A percentile compares a stretch with the other conserved stretches of the same genome.
These are phyloP conservation scores for Sclerotinia glacialis DNA, from an alignment of 2,329 filamentous ascomycete genomes.

Conservation along the genomic window DNA sequence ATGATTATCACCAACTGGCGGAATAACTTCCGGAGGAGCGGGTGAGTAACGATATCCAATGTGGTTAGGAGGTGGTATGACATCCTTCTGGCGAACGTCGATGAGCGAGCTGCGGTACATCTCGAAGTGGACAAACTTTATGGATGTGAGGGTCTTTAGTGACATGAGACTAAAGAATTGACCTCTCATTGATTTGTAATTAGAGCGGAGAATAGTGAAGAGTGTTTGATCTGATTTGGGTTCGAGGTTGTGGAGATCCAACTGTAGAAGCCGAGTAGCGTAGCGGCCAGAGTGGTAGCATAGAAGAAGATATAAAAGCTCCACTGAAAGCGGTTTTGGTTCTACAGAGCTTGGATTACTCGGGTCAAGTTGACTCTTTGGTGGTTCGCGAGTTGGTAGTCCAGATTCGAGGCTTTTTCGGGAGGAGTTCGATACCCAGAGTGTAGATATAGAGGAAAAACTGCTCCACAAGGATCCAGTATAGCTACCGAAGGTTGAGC, in stretches of 20 bases:
- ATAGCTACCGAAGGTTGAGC: not conserved
- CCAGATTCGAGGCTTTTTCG: not conserved
- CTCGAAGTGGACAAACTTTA: slow-evolving; percentile 33
- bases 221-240: slow-evolving; percentile 25
- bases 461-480: not conserved
- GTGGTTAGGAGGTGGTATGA: slow-evolving; percentile 27
- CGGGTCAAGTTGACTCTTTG: not conserved
- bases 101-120: slow-evolving; percentile 26
- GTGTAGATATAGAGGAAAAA: not conserved
- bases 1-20: slow-evolving; percentile 27
- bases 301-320: slow-evolving; percentile 27
- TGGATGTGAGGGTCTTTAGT: slow-evolving; percentile 24
- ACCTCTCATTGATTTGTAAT: slow-evolving; percentile 24
- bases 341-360: not conserved
- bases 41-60: slow-evolving; percentile 28
- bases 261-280: slow-evolving; percentile 28
- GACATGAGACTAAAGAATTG: slow-evolving; percentile 22
- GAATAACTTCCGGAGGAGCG: slow-evolving; percentile 27
- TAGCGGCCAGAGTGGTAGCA: slow-evolving; percentile 28
- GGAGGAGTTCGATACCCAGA: not conserved
- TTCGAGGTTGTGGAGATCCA: slow-evolving; percentile 24
- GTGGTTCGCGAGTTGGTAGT: slow-evolving; percentile 14
- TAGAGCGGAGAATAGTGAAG: slow-evolving; percentile 25
- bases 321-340: not conserved
- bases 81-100: slow-evolving; percentile 28